Conservation (phyloP, 176 grass and related monocot species). For the Ampelocalamus luodianensis region DNA sequence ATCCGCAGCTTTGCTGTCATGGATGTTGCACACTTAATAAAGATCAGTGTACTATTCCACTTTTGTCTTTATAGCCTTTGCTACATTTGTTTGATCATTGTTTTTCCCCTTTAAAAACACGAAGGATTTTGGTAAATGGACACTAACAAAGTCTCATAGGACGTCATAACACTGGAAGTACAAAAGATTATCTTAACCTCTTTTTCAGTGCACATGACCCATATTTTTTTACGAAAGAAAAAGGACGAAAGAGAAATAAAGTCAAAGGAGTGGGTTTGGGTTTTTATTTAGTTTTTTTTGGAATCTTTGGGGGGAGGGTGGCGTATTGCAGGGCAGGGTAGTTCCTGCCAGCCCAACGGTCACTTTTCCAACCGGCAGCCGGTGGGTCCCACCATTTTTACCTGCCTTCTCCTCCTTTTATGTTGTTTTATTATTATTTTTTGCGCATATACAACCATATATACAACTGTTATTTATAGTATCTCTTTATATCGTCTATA, state of each 20-base stretch:
- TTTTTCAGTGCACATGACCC: slow-evolving; percentile 13
- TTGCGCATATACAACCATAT: too few species aligned
- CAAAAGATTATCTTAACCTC: slow-evolving; percentile 17
- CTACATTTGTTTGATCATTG: background rate
- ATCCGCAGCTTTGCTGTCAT: slow-evolving; percentile 11
- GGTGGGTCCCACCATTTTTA: background rate
- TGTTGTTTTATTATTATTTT: background rate
- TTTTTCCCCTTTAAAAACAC: background rate
- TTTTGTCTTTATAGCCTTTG: slow-evolving; percentile 5
- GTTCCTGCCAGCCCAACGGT: slow-evolving; percentile 42
- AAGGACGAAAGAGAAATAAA: background rate
- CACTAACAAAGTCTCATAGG: slow-evolving; percentile 13
- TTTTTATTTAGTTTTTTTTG: background rate
- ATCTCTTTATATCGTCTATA: too few species aligned
- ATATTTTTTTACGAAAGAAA: background rate
- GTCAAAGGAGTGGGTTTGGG: slow-evolving; percentile 20
- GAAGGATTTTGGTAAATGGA: background rate
- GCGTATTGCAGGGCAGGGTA: slow-evolving; percentile 7
- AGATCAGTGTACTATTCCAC: background rate
- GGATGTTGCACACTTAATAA: slow-evolving; percentile 29
- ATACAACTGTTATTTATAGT: too few species aligned
- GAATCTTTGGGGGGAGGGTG: slow-evolving; percentile 15
- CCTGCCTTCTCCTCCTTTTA: too few species aligned
- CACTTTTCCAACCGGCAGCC: slow-evolving; percentile 34
- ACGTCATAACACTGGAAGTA: background rate